These are phyloP conservation scores for Coniella lustricola DNA, from an alignment of 2,329 filamentous ascomycete species.

Conservation along the genomic window DNA sequence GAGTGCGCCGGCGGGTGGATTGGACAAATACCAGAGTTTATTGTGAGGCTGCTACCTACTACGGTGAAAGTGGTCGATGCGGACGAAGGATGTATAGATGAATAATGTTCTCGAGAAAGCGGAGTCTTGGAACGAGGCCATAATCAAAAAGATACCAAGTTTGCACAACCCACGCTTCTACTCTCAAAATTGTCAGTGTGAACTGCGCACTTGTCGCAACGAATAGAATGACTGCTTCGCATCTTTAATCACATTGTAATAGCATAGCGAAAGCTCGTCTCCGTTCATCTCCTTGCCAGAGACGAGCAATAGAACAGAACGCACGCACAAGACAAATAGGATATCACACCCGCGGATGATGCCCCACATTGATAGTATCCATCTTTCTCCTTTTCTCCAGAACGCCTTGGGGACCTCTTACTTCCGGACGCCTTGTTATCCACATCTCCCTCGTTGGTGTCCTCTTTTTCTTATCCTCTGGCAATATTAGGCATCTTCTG, in stretches of 20 bases:
- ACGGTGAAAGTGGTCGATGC: background rate
- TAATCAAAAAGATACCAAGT: background rate
- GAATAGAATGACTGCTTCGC: no score
- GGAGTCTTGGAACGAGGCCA: background rate
- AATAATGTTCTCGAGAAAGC: background rate
- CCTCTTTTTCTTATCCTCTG: no score
- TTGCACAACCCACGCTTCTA: no score
- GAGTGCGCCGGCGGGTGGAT: conserved; percentile 38
- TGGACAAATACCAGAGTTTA: conserved; percentile 64
- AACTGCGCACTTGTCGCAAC: no score
- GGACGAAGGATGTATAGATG: background rate
- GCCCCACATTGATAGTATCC: no score
- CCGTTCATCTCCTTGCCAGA: background rate
- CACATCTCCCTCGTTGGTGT: no score
- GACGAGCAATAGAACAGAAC: background rate
- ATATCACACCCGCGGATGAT: no score
- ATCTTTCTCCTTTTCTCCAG: no score
- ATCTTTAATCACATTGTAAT: no score
- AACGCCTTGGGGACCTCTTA: background rate
- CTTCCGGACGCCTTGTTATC: background rate
- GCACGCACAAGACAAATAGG: no score
- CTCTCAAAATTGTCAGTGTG: no score
- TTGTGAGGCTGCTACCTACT: conserved; percentile 36
- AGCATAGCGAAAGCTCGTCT: background rate
- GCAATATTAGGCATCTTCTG: no score